Evolutionary conservation across 73 alveolate genomes (phyloP), one percentile per base, ranked within the genome.

Genomic region (Paramecium biaurelia): DNA sequence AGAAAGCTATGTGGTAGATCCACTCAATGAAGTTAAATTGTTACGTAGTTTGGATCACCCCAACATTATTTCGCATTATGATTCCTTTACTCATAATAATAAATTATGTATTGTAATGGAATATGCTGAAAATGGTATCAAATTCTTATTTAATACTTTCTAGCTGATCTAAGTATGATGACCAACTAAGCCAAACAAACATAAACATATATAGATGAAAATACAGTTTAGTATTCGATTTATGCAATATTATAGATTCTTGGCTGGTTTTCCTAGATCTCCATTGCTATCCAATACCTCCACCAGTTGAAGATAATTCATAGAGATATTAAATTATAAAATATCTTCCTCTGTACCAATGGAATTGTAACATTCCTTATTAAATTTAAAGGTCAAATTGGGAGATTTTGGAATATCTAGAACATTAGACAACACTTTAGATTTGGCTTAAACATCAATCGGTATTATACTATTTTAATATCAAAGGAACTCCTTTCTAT

Each of bases 291-390:
- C 20, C 85, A 93, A 82, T 96, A 95, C 76, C 70, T 93, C 42
- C 98, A 95, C 43, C 93, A 89, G 42, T 49, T 93, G 63, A 95
- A 95, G 85, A 95, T 95, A 11, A 76, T 96, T 11, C 98, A 96
- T 70, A 57, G 98, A 70, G 98, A 96, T 82, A 84, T 96, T 68
- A 74, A 74, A 37, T 15, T 74, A 28, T 10, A 74, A 37, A 74
- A 74, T 26, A 74, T 74, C 5, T 74, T 74, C 67, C 87, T 74
- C 30, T 37, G 67, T 24, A 74, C 57, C 32, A 41, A 74, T n/a
- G 87, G 87, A 74, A 37, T 74, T 21, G 87, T 74, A 74, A 53
- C 68, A 53, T n/a, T 18, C 8, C 21, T 21, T 41, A 14, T 23
- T 34, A 18, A 30, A 26, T 30, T 63, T 53, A 20, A 53, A 74